These are phyloP conservation scores for Penicillium verhagenii DNA, from an alignment of 495 filamentous ascomycete genomes.

Conservation along the genomic window DNA sequence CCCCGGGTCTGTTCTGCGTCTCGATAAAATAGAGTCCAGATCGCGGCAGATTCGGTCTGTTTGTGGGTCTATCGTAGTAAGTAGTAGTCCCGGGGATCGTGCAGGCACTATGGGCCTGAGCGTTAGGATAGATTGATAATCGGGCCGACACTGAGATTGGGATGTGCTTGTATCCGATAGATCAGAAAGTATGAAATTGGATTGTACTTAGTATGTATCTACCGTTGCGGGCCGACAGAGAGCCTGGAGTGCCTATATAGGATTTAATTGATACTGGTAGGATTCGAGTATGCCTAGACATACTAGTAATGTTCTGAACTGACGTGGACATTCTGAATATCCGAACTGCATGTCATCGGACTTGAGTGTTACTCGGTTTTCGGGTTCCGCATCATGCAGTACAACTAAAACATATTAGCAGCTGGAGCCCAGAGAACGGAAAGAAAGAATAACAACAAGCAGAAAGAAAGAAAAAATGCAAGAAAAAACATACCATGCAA, in stretches of 20 bases:
- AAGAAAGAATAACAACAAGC: not conserved
- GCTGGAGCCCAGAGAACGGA: not conserved
- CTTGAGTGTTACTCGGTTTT: constrained; percentile 10
- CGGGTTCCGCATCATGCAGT: constrained; percentile 34
- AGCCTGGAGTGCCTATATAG: too few relatives aligned
- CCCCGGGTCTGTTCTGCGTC: not conserved
- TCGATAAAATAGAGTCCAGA: constrained; percentile 4
- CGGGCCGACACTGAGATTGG: constrained; percentile 12
- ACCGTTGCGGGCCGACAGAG: not conserved
- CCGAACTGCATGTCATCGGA: not conserved
- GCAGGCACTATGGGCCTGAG: constrained; percentile 8
- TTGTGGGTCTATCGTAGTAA: constrained; percentile 12
- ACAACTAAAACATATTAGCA: constrained; percentile 22
- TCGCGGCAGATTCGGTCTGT: not conserved
- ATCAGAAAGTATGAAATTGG: not conserved
- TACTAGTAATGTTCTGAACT: not conserved
- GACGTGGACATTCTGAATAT: too few relatives aligned
- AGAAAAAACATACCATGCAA: constrained; percentile 29
- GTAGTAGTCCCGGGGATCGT: constrained; percentile 2
- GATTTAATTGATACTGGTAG: too few relatives aligned
- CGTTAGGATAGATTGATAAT: constrained; percentile 19
- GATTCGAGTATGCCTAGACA: not conserved
- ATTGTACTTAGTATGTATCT: not conserved
- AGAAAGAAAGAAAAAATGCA: not conserved
- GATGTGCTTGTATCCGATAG: constrained; percentile 4